phyloP scores from a whole-genome alignment of 345 rosid genomes.

The Linum tenue region DNA sequence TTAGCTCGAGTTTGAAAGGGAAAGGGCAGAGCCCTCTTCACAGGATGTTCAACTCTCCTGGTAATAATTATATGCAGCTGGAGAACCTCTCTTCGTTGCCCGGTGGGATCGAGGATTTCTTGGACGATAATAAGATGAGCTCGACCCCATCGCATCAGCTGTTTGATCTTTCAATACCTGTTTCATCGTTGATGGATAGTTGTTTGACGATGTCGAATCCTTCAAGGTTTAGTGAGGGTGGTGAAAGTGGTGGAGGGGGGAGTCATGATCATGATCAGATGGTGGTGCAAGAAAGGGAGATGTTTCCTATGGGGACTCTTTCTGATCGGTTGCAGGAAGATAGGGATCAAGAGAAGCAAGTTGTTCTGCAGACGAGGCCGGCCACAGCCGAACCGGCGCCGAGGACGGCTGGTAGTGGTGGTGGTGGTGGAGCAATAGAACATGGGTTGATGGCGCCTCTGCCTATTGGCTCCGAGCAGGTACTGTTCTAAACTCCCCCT shows the following conservation, averaged over 20 bases:
- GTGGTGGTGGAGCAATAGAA: constrained; percentile 6
- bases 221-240: constrained; percentile 21
- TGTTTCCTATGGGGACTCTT: constrained; percentile 22
- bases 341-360: constrained; percentile 24
- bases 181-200: constrained; percentile 22
- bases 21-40: constrained; percentile 39
- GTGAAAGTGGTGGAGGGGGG: constrained; percentile 6
- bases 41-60: constrained; percentile 36
- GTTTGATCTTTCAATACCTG: constrained; percentile 18
- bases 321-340: constrained; percentile 41
- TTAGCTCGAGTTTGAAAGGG: constrained; percentile 17
- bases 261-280: constrained; percentile 19
- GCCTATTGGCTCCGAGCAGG: constrained; percentile 45
- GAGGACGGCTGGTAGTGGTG: too few species aligned
- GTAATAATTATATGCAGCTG: constrained; percentile 38
- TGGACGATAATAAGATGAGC: constrained; percentile 26
- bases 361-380: background rate
- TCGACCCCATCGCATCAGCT: constrained; percentile 9
- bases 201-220: constrained; percentile 22
- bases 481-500: constrained; percentile 2
- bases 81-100: constrained; percentile 38
- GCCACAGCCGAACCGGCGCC: too few species aligned
- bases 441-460: constrained; percentile 34
- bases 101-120: constrained; percentile 34
- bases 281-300: constrained; percentile 23